phyloP scores from a whole-genome alignment of 2,329 filamentous ascomycete genomes.

The Colletotrichum cuscutae region DNA sequence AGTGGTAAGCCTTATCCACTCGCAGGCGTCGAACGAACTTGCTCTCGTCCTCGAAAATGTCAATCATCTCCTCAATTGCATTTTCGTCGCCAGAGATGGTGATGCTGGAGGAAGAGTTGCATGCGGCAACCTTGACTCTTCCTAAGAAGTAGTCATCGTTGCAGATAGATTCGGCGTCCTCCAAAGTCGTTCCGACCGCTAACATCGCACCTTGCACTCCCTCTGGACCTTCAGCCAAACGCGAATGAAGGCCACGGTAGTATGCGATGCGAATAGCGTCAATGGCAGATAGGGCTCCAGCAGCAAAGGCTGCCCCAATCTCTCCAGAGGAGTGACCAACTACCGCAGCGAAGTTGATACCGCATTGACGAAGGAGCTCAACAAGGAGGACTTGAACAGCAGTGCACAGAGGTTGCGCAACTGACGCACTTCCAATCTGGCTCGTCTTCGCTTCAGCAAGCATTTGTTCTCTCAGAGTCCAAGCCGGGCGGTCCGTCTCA shows the following conservation, averaged over 20 bases:
- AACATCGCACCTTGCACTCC: conserved; percentile 39
- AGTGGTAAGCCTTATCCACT: conserved; percentile 45
- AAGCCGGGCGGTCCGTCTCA: conserved; percentile 38
- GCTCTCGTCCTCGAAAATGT: conserved; percentile 33
- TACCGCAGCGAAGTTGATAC: conserved; percentile 47
- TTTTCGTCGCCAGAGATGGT: conserved; percentile 43
- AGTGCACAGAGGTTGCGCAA: conserved; percentile 46
- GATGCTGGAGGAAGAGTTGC: conserved; percentile 38
- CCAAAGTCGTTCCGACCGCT: conserved; percentile 36
- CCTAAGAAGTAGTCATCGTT: conserved; percentile 31
- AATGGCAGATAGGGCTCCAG: conserved; percentile 48
- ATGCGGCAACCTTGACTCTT: conserved; percentile 37
- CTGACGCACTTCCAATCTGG: conserved; percentile 34
- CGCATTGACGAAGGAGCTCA: conserved; percentile 41
- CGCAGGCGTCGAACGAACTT: conserved; percentile 38
- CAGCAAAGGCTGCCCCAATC: conserved; percentile 61
- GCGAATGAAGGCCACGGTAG: conserved; percentile 31
- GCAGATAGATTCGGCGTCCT: conserved; percentile 31
- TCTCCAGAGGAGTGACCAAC: conserved; percentile 63
- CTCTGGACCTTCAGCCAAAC: conserved; percentile 4
- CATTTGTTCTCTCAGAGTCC: conserved; percentile 41
- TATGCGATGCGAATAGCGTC: conserved; percentile 41
- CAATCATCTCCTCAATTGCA: conserved; percentile 39
- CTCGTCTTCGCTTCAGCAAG: conserved; percentile 32
- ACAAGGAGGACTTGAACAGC: conserved; percentile 44